Percentiles rank a stretch among this genome's conserved stretches.
Conservation (phyloP, 768 basidiomycete species). For the Leccinum disarticulatum region DNA sequence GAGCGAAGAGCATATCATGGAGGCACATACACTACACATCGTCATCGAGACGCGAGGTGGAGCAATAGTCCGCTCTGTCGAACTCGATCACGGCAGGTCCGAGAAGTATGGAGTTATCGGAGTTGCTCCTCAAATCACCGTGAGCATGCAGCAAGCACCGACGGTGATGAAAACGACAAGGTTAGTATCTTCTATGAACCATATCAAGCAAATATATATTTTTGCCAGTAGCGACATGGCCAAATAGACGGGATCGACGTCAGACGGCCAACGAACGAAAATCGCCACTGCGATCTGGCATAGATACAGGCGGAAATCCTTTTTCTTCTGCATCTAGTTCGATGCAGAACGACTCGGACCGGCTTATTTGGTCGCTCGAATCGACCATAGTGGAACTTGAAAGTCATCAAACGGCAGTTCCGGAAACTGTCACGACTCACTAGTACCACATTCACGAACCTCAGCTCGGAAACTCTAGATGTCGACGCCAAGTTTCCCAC, state of each 20-base stretch:
- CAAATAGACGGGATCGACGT: background rate
- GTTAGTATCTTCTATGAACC: background rate
- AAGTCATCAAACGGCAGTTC: background rate
- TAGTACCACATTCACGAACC: background rate
- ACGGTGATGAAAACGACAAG: background rate
- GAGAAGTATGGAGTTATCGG: background rate
- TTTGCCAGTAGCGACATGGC: background rate
- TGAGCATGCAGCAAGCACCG: background rate
- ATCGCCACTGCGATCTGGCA: background rate
- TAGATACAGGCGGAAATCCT: background rate
- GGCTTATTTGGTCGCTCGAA: background rate
- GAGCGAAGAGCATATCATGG: background rate
- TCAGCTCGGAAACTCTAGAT: background rate
- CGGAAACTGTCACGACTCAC: background rate
- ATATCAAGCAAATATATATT: background rate
- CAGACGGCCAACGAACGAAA: background rate
- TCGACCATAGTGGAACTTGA: background rate
- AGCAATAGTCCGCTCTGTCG: background rate
- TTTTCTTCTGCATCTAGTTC: background rate
- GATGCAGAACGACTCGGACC: background rate
- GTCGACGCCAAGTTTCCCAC: no score
- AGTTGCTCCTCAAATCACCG: constrained; percentile 1
- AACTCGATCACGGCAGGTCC: background rate
- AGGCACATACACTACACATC: background rate
- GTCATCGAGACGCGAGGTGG: background rate